Evolutionary conservation across 163 green algal genomes (phyloP).

Genomic region (Chloroidium sp.): DNA sequence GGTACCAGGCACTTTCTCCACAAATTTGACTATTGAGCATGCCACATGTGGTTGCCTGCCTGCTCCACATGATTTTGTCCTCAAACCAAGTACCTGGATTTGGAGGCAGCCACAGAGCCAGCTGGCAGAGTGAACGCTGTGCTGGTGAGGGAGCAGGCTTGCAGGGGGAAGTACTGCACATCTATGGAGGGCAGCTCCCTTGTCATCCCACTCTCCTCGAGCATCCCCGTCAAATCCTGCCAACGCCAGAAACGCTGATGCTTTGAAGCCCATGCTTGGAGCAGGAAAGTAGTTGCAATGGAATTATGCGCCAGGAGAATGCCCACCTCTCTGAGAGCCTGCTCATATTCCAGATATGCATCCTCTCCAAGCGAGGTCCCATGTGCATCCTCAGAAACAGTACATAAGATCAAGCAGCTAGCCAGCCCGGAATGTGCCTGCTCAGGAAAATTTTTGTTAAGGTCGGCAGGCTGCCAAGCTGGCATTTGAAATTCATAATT

Average conservation of each 20-base stretch:
- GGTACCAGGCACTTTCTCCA: no score
- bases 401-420: background rate
- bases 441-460: background rate
- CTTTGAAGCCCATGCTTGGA: background rate
- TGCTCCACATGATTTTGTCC: background rate
- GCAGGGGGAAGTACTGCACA: constrained; percentile 3
- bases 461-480: background rate
- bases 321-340: background rate
- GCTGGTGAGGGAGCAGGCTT: background rate
- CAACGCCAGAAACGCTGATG: background rate
- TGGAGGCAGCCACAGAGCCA: background rate
- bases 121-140: background rate
- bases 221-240: background rate
- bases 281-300: background rate
- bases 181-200: background rate
- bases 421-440: background rate
- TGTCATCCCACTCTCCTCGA: background rate
- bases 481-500: background rate
- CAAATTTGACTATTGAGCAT: background rate
- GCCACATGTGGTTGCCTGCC: background rate
- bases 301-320: no score
- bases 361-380: constrained; percentile 1
- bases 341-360: background rate
- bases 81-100: background rate
- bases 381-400: constrained; percentile 1